Conservation (phyloP, 176 grass and related monocot species). For the Oryza meridionalis region DNA sequence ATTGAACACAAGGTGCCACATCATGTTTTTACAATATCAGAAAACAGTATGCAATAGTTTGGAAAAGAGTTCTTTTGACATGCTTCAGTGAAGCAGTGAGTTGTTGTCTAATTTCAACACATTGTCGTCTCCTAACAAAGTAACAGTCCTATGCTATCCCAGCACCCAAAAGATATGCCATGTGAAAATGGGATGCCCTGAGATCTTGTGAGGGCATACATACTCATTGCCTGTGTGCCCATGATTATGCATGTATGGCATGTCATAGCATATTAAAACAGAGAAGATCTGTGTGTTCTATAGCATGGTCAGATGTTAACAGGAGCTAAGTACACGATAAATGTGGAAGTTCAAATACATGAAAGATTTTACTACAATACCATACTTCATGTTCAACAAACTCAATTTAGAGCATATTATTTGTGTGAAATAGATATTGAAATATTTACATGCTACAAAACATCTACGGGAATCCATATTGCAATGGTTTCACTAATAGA, state of each 20-base stretch:
- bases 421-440: background rate
- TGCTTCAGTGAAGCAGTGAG: background rate
- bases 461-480: slow-evolving; percentile 14
- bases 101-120: background rate
- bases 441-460: slow-evolving; percentile 31
- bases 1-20: background rate
- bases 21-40: slow-evolving; percentile 9
- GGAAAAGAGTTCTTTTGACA: background rate
- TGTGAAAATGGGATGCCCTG: background rate
- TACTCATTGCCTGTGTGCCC: background rate
- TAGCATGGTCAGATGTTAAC: background rate
- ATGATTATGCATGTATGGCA: background rate
- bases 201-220: background rate
- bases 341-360: slow-evolving; percentile 12
- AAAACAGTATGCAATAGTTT: background rate
- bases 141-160: background rate
- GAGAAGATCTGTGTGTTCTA: background rate
- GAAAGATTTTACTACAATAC: slow-evolving; percentile 4
- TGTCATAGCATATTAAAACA: background rate
- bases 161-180: background rate
- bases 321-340: slow-evolving; percentile 21
- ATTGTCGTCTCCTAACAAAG: background rate
- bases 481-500: slow-evolving; percentile 19
- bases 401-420: slow-evolving; percentile 23
- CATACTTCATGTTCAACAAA: background rate